Percentiles rank a stretch among this genome's conserved stretches.
Conservation (phyloP, 805 yeast species). For the Wickerhamiella sergipiensis region DNA sequence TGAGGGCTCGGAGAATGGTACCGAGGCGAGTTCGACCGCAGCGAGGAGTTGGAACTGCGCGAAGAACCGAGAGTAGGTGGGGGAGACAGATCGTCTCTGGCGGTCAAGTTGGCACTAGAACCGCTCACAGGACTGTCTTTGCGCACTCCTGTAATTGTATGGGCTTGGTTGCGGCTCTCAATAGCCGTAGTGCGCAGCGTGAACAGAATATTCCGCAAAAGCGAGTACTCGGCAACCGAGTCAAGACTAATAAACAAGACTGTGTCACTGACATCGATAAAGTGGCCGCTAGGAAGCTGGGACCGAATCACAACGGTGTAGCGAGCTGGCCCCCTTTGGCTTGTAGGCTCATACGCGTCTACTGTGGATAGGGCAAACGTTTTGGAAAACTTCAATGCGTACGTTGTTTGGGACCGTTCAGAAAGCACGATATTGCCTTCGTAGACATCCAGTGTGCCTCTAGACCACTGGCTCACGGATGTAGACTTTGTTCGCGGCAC, state of each 20-base stretch:
- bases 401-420: not conserved
- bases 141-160: not conserved
- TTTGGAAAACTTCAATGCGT: not conserved
- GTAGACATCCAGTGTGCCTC: constrained; percentile 8
- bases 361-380: constrained; percentile 5
- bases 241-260: constrained; percentile 16
- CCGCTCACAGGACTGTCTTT: not conserved
- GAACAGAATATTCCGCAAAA: constrained; percentile 20
- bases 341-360: constrained; percentile 12
- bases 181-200: constrained; percentile 17
- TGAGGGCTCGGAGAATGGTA: not conserved
- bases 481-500: constrained; percentile 5
- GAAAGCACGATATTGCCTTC: constrained; percentile 1
- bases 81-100: not conserved
- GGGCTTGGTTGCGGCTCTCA: not conserved
- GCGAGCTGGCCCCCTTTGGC: constrained; percentile 12
- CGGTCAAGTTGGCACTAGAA: too few relatives aligned
- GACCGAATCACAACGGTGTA: constrained; percentile 16
- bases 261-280: constrained; percentile 12
- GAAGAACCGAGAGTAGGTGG: not conserved
- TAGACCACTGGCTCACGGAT: constrained; percentile 7
- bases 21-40: not conserved
- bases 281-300: constrained; percentile 13
- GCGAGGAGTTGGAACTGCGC: not conserved
- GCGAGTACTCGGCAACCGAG: constrained; percentile 17